These are phyloP conservation scores for Starmerella kuoi DNA, from an alignment of 805 yeast species.

Conservation along the genomic window DNA sequence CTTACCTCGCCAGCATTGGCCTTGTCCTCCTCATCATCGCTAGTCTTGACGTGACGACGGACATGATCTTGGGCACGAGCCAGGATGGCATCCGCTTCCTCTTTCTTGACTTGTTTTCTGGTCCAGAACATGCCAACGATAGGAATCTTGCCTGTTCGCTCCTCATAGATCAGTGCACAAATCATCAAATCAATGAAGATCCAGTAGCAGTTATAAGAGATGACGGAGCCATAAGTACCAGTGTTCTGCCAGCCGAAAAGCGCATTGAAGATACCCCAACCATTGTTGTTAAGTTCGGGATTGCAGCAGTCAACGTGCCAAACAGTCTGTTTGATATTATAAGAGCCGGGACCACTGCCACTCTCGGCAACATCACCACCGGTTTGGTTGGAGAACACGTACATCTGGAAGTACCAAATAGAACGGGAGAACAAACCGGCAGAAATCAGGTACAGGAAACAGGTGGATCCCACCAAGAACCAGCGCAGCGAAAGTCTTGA, in stretches of 20 bases:
- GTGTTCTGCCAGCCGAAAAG: conserved; percentile 95
- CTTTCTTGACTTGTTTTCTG: conserved; percentile 27
- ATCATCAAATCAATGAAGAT: conserved; percentile 45
- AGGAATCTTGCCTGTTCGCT: conserved; percentile 74
- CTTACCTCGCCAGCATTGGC: not conserved
- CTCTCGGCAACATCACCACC: conserved; percentile 94
- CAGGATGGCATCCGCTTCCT: conserved; percentile 30
- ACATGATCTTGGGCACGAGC: conserved; percentile 20
- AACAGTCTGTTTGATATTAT: conserved; percentile 63
- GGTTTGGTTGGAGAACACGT: conserved; percentile 48
- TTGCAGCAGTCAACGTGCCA: conserved; percentile 98
- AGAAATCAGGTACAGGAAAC: conserved; percentile 75
- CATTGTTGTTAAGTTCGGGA: conserved; percentile 61
- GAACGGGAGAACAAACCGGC: conserved; percentile 92
- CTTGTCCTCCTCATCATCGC: not conserved
- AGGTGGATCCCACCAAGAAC: conserved; percentile 76
- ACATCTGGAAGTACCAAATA: conserved; percentile 74
- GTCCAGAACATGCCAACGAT: conserved; percentile 34
- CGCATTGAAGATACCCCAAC: conserved; percentile 96
- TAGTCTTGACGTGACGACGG: not conserved
- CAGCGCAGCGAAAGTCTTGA: conserved; percentile 70
- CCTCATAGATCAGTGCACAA: conserved; percentile 62
- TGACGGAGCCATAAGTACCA: conserved; percentile 84
- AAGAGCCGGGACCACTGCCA: conserved; percentile 93
- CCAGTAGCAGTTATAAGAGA: conserved; percentile 88